A percentile compares a stretch with the other conserved stretches of the same genome.
phyloP scores from a whole-genome alignment of 75 land plant genomes.

The Isoetes taiwanensis region DNA sequence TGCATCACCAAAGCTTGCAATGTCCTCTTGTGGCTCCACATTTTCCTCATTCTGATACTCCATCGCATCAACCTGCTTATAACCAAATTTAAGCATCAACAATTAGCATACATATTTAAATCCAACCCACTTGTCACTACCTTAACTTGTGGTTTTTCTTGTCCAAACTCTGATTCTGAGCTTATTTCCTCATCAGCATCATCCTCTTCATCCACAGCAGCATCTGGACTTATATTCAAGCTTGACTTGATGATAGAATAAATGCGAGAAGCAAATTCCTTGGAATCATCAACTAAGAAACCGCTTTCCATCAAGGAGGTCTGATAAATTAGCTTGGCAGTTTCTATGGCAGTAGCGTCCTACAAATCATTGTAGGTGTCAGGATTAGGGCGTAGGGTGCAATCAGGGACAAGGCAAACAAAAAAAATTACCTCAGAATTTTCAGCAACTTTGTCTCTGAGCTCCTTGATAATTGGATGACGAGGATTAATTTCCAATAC shows the following conservation, averaged over 20 bases:
- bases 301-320: slow-evolving; percentile 97
- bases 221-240: slow-evolving; percentile 71
- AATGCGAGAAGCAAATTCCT: slow-evolving; percentile 69
- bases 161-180: slow-evolving; percentile 32
- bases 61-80: no score
- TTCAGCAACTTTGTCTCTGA: slow-evolving; percentile 46
- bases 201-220: slow-evolving; percentile 67
- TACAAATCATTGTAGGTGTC: slow-evolving; percentile 9
- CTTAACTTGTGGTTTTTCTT: no score
- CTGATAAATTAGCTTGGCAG: slow-evolving; percentile 79
- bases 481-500: slow-evolving; percentile 95
- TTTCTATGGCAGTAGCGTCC: slow-evolving; percentile 57
- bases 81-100: no score
- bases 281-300: slow-evolving; percentile 57
- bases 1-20: no score
- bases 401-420: not conserved
- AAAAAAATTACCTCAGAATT: slow-evolving; percentile 44
- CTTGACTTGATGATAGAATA: slow-evolving; percentile 59
- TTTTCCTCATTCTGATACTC: no score
- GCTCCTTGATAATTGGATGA: slow-evolving; percentile 91
- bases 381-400: not conserved
- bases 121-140: no score
- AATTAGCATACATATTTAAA: no score
- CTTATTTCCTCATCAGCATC: slow-evolving; percentile 46
- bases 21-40: no score